A percentile compares a stretch with the other conserved stretches of the same genome.
phyloP scores from a whole-genome alignment of 805 yeast genomes.

The Lipomyces yamadae region DNA sequence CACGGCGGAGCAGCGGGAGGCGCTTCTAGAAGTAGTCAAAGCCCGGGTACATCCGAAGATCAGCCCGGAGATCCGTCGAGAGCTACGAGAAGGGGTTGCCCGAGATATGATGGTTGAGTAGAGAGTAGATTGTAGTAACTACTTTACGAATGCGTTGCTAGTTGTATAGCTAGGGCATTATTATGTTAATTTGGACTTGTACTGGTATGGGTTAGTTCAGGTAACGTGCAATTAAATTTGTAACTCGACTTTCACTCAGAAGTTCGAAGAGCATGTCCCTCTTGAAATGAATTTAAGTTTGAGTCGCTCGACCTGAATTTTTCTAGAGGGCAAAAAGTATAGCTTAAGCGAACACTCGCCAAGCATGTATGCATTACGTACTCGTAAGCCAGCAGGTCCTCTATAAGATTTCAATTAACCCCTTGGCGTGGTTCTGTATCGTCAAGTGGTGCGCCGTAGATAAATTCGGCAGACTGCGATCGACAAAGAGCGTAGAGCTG shows the following conservation, averaged over 20 bases:
- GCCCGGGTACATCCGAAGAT: conserved; percentile 86
- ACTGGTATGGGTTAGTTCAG: not conserved
- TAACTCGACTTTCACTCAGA: not conserved
- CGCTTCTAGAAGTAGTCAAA: conserved; percentile 85
- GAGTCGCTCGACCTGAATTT: too few relatives aligned
- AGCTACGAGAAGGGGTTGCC: conserved; percentile 81
- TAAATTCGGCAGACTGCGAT: too few relatives aligned
- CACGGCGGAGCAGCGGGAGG: conserved; percentile 98
- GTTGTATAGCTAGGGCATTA: not conserved
- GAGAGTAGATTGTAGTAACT: not conserved
- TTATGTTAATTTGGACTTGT: not conserved
- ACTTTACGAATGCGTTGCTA: not conserved
- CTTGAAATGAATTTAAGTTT: too few relatives aligned
- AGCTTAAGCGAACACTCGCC: too few relatives aligned
- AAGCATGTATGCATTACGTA: too few relatives aligned
- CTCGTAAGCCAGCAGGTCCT: too few relatives aligned
- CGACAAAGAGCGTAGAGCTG: too few relatives aligned
- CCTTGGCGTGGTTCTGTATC: too few relatives aligned
- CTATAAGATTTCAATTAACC: too few relatives aligned
- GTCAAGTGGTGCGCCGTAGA: too few relatives aligned
- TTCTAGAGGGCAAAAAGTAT: too few relatives aligned
- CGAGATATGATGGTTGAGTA: conserved; percentile 27
- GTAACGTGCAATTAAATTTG: not conserved
- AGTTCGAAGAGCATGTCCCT: too few relatives aligned
- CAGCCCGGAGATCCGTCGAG: conserved; percentile 94